Evolutionary conservation across 805 yeast species (phyloP), one percentile per base, ranked within the genome.

Genomic region (Ogataea angusta): DNA sequence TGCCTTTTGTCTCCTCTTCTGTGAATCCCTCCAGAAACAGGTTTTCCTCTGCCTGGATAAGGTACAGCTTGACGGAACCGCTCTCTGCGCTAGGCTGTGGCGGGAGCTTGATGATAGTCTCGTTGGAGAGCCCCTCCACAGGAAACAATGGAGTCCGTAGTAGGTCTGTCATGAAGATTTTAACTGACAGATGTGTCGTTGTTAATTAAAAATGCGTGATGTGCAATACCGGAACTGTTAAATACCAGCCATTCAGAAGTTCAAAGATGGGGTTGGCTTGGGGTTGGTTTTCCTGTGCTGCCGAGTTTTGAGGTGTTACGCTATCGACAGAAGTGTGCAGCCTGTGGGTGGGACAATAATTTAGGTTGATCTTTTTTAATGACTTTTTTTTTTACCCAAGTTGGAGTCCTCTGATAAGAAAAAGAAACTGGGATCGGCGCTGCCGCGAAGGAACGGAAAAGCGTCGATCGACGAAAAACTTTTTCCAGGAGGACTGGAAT

Each of bases 11-110:
- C 53, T 87, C 95, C 8, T 73, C 64, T 0, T 76, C 66, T 18
- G 79, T 78, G 58, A 86, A 89, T 0, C 97, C 98, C 55, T 85
- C 90, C 8, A 90, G 73, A 53, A 82, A 90, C 12, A 90, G 64
- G 28, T 73, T 78, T 25, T 85, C 85, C 59, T 90, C 98, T 0
- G 95, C 88, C 13, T 89, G 75, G 7, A 82, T 75, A 6, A 88
- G 63, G 52, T 76, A 85, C n/a, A 85, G 59, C 47, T 82, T 78
- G n/a, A 85, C 67, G 1, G 90, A 74, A 2, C 80, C 73, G 0
- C 85, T 74, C 37, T 76, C 79, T 2, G 80, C 75, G 38, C 69
- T 52, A 2, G 93, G 90, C 36, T 68, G 74, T 39, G 60, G 70
- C 42, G 73, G 85, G 42, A 70, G 68, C 61, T 63, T 77, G 47